Conservation (phyloP, 805 yeast species). For the Yarrowia sp. region DNA sequence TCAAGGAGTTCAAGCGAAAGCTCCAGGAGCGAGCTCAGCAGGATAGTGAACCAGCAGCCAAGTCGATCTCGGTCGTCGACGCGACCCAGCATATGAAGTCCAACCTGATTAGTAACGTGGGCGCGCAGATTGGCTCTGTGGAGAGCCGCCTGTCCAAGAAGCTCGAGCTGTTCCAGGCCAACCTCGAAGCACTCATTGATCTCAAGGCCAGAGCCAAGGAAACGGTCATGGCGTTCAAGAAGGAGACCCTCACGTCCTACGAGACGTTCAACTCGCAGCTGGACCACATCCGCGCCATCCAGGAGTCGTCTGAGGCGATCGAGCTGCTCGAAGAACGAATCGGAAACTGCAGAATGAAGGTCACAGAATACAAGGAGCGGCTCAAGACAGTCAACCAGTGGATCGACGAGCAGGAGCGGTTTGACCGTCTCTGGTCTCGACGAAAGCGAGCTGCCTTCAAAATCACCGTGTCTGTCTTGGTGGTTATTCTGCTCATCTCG, state of each 20-base stretch:
- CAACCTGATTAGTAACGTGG: constrained; percentile 18
- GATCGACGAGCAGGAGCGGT: constrained; percentile 32
- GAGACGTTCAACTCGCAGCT: constrained; percentile 33
- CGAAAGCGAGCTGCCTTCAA: constrained; percentile 29
- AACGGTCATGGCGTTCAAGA: constrained; percentile 31
- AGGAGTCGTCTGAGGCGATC: constrained; percentile 31
- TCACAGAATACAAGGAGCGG: constrained; percentile 34
- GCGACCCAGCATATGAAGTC: constrained; percentile 19
- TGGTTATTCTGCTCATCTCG: constrained; percentile 27
- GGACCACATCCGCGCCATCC: constrained; percentile 32
- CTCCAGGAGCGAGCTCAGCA: not conserved
- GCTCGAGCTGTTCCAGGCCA: constrained; percentile 33
- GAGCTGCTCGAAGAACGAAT: constrained; percentile 34
- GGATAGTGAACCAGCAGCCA: not conserved
- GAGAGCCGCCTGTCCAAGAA: constrained; percentile 22
- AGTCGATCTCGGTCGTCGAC: constrained; percentile 14
- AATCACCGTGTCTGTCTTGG: constrained; percentile 24
- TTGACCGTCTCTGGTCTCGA: constrained; percentile 29
- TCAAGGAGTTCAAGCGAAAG: not conserved
- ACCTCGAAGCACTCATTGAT: constrained; percentile 33
- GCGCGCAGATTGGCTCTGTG: constrained; percentile 22
- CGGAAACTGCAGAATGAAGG: constrained; percentile 30
- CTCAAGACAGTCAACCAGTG: constrained; percentile 32
- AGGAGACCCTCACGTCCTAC: constrained; percentile 30
- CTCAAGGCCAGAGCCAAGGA: constrained; percentile 31